Conservation (phyloP, 257 asterid species). For the Ajuga chamaepitys region DNA sequence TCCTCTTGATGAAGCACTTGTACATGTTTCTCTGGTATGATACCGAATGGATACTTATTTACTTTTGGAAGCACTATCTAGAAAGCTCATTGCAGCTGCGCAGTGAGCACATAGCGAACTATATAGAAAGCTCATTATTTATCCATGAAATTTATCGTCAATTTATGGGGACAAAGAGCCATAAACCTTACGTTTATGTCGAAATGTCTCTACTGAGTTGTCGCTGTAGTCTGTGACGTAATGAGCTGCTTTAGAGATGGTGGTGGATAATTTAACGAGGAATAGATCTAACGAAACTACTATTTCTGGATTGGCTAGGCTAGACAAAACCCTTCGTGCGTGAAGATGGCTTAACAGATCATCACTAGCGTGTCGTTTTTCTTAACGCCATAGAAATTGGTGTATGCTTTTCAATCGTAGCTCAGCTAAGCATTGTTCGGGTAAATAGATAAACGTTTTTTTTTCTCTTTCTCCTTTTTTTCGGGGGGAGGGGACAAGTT, state of each 20-base stretch:
- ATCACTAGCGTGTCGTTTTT: background rate
- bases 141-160: background rate
- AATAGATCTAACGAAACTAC: background rate
- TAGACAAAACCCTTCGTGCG: background rate
- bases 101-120: background rate
- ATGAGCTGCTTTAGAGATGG: background rate
- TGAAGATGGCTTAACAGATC: background rate
- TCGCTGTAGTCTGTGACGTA: background rate
- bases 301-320: background rate
- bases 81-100: background rate
- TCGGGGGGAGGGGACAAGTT: background rate
- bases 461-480: no score
- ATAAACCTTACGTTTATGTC: background rate
- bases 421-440: background rate
- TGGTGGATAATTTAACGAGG: background rate
- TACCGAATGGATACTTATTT: background rate
- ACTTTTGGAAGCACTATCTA: background rate
- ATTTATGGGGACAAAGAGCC: background rate
- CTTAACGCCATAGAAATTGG: background rate
- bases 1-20: slow-evolving; percentile 93
- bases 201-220: background rate
- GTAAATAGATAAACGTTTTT: background rate
- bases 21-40: slow-evolving; percentile 86
- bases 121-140: background rate
- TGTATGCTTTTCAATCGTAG: background rate